These are phyloP conservation scores for Aspergillus felis DNA, from an alignment of 2,329 filamentous ascomycete genomes.

Conservation along the genomic window DNA sequence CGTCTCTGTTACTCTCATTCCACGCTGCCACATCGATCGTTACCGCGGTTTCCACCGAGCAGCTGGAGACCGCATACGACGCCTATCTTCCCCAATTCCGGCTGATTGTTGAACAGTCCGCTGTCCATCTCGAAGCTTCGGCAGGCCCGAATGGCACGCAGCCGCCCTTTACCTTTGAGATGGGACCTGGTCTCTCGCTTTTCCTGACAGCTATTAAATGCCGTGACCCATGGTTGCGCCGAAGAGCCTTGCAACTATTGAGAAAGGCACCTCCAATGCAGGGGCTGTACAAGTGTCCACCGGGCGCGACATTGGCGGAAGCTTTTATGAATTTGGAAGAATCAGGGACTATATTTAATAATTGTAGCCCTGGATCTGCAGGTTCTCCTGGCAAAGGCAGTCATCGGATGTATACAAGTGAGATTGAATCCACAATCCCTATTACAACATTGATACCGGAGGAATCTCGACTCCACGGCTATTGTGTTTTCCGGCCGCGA, in stretches of 20 bases:
- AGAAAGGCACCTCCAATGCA: conserved; percentile 4
- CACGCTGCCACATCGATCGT: not conserved
- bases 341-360: not conserved
- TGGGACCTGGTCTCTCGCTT: conserved; percentile 3
- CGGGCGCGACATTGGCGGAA: conserved; percentile 1
- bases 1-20: conserved; percentile 2
- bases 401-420: too few relatives aligned
- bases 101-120: conserved; percentile 5
- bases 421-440: not conserved
- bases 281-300: conserved; percentile 4
- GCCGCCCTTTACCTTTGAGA: conserved; percentile 10
- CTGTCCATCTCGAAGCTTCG: not conserved
- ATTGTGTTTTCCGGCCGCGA: not conserved
- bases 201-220: conserved; percentile 7
- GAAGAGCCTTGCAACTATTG: conserved; percentile 2
- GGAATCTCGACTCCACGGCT: not conserved
- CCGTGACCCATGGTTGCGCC: conserved; percentile 3
- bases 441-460: not conserved
- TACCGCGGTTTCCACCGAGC: not conserved
- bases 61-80: not conserved
- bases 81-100: not conserved
- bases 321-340: conserved; percentile 4
- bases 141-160: conserved; percentile 5
- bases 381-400: too few relatives aligned
- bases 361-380: not conserved